A percentile compares a stretch with the other conserved stretches of the same genome.
Evolutionary conservation across 2,329 filamentous ascomycete species (phyloP).

Genomic region (Phialophora macrospora): DNA sequence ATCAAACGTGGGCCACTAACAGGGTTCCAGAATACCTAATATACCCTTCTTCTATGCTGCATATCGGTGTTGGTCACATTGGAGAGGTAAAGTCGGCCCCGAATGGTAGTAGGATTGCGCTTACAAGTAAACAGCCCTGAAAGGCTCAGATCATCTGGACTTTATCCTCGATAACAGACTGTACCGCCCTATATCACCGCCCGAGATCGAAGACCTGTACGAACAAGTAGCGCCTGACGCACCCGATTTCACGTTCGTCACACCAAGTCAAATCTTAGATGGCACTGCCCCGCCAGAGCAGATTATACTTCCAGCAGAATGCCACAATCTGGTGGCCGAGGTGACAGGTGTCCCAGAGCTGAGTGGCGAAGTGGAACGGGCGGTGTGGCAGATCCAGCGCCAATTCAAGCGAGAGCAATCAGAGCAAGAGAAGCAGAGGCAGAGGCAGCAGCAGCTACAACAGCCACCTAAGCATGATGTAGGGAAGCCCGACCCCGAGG

Average conservation of each 20-base stretch:
- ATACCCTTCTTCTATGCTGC: slow-evolving; percentile 95
- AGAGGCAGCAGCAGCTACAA: not conserved
- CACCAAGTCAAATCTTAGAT: slow-evolving; percentile 45
- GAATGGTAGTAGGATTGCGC: not conserved
- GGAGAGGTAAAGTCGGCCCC: slow-evolving; percentile 59
- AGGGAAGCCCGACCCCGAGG: not conserved
- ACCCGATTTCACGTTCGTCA: slow-evolving; percentile 42
- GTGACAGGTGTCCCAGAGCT: slow-evolving; percentile 71
- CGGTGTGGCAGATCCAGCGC: slow-evolving; percentile 71
- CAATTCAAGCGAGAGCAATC: slow-evolving; percentile 40
- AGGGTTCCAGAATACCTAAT: slow-evolving; percentile 73
- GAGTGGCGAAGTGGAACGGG: slow-evolving; percentile 73
- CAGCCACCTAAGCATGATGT: slow-evolving; percentile 12
- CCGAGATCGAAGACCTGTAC: slow-evolving; percentile 76
- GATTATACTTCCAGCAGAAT: slow-evolving; percentile 51
- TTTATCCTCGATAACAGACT: slow-evolving; percentile 78
- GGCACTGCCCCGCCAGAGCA: slow-evolving; percentile 48
- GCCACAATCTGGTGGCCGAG: slow-evolving; percentile 64
- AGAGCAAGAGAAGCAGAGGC: slow-evolving; percentile 14
- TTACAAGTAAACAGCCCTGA: slow-evolving; percentile 61
- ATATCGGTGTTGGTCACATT: slow-evolving; percentile 90
- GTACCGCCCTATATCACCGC: slow-evolving; percentile 68
- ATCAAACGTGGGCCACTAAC: slow-evolving; percentile 28
- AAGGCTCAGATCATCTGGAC: slow-evolving; percentile 81
- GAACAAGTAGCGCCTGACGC: slow-evolving; percentile 49